A percentile compares a stretch with the other conserved stretches of the same genome.
Evolutionary conservation across 305 asterid species (phyloP).

Genomic region (Solanum hybrid): DNA sequence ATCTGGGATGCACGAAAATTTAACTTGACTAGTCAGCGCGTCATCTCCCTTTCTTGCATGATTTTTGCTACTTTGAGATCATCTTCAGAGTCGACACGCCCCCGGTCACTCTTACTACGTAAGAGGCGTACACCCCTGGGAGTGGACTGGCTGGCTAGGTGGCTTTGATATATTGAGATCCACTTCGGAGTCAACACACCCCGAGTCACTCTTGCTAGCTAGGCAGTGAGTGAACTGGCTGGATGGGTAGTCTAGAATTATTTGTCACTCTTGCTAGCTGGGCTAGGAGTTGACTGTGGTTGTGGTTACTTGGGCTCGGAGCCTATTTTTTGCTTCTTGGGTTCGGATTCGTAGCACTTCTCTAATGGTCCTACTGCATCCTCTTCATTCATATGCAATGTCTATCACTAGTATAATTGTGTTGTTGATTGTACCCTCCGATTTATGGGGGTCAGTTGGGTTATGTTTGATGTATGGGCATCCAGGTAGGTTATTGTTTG

Average conservation of each 20-base stretch:
- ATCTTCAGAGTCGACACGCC: not conserved
- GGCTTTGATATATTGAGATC: not conserved
- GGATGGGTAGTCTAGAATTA: not conserved
- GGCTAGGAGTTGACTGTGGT: not conserved
- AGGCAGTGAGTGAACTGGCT: not conserved
- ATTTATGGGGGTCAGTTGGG: not conserved
- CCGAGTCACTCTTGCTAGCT: not conserved
- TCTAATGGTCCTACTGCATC: not conserved
- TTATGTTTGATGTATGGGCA: not conserved
- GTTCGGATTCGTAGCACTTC: not conserved
- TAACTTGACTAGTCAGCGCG: not conserved
- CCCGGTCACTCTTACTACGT: not conserved
- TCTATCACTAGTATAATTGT: not conserved
- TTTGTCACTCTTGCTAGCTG: not conserved
- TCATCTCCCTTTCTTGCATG: not conserved
- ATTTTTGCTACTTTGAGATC: not conserved
- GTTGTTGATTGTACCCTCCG: not conserved
- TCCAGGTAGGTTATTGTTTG: not conserved
- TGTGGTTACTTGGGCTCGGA: not conserved
- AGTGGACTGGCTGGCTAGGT: not conserved
- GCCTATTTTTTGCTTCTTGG: not conserved
- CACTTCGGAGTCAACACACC: not conserved
- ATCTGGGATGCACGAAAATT: not conserved
- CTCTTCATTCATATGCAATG: not conserved
- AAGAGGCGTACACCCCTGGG: not conserved